Evolutionary conservation across 2,329 filamentous ascomycete species (phyloP), one percentile per base, ranked within the genome.

Genomic region (Exophiala aquamarina): DNA sequence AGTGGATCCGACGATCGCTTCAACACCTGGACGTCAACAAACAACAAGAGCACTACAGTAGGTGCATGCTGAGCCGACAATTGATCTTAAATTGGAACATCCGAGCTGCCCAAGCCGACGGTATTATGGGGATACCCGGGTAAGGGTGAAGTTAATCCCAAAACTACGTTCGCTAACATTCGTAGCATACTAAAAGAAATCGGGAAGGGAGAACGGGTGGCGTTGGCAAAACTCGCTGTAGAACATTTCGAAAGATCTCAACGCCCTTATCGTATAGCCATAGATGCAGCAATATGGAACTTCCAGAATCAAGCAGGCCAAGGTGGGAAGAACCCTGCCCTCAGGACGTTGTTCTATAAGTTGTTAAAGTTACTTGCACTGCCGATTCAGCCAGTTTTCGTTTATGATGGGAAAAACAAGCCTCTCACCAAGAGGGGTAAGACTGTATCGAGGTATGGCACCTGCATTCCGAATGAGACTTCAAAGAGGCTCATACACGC

Each of bases 221-320:
- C 93, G 14, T 77, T 98, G 8, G 82, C 87, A 26, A 94, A 89
- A 63, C 78, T 97, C 41, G 86, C 91, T 21, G 77, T 90, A 36
- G 81, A 90, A 38, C 85, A 88, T 58, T 80, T 94, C 55, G 81
- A 89, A 60, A 69, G 77, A 44, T 82, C 81, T 9, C 78, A 79
- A 18, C 79, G 84, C 2, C 91, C 91, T 0, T 74, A 97, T 32
- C 85, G 91, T 32, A 76, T 98, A 37, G 93, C 93, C 31, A 87
- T 98, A 55, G 93, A 98, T 64, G 87, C 95, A 58, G 89, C 90
- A 2, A 97, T 98, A 63, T 98, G 93, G 93, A 86, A 95, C 35
- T 97, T 95, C 63, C 93, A 98, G 63, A 85, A 85, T 10, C 90
- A 95, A 63, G 85, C 89, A 11, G 87, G 87, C 14, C 83, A 83